Base-by-base conservation (phyloP, 192 early-diverging fungal genomes). In the Coemansia sp. region DNA sequence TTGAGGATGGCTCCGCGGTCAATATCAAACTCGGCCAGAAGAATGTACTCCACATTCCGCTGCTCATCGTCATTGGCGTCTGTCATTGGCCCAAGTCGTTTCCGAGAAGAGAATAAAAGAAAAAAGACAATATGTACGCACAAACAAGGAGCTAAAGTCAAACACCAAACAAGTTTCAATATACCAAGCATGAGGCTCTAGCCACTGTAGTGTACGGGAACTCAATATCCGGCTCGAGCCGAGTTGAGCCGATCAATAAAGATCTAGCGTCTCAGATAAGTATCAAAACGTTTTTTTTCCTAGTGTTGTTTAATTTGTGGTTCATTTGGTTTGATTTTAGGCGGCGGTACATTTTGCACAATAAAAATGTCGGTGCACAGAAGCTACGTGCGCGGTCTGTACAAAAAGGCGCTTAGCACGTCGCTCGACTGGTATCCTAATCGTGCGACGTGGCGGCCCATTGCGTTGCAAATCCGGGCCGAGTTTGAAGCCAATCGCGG, bases 1-100 rank as follows among this genome's bases (percentile, higher is more conserved):
- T 89, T 84, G 52, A 97, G 79, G 3, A 86, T 85, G 2, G 95
- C 88, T 17, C 95, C 95, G 60, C 88, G 90, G 82, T 97, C 95
- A 63, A 97, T 95, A 71, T 97, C 93, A 63, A 97, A 97, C 72
- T 97, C 95, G 66, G 95, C 95, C 18, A 94, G 81, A 25, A 97
- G 84, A 70, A 97, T 91, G 62, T 89, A 89, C 53, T 89, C 86
- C 60, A 92, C 90, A 83, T 92, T 81, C 31, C 63, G 71, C 61
- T 73, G 67, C 64, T 66, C 66, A 26, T 44, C 54, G 60, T 28
- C 64, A 15, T 60, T 59, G 14, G 58, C 60, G 65, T 28, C 24
- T 10, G 63, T 50, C 73, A 75, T 75, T 8, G 4, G 24, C 26
- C 18, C 3, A 31, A 11, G 57, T 42, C 4, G 42, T 44, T 36